These are phyloP conservation scores for Pichia cephalocereana DNA, from an alignment of 805 yeast species.

Conservation along the genomic window DNA sequence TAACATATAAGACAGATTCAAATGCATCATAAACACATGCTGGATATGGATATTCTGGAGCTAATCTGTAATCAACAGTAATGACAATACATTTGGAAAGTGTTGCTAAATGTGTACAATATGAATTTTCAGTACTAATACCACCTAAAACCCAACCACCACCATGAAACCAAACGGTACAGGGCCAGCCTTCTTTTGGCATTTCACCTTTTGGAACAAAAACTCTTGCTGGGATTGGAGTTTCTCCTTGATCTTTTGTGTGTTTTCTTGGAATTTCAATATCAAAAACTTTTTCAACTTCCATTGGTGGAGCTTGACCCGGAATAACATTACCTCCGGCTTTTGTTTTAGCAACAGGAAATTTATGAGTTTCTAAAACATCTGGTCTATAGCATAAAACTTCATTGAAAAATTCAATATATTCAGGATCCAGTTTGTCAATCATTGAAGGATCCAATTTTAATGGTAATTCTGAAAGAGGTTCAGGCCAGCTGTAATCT, in stretches of 20 bases:
- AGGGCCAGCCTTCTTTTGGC: constrained; percentile 21
- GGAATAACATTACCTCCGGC: constrained; percentile 19
- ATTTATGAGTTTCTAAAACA: constrained; percentile 16
- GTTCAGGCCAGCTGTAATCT: constrained; percentile 25
- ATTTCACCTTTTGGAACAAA: constrained; percentile 22
- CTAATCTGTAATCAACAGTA: constrained; percentile 40
- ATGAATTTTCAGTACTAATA: constrained; percentile 29
- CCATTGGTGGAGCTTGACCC: constrained; percentile 21
- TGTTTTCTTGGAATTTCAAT: constrained; percentile 21
- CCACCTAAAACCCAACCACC: constrained; percentile 29
- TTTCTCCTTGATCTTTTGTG: constrained; percentile 15
- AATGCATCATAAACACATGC: constrained; percentile 38
- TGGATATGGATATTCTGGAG: constrained; percentile 43
- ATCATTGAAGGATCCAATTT: constrained; percentile 17
- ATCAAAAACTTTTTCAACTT: constrained; percentile 14
- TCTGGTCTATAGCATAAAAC: constrained; percentile 15
- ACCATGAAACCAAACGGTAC: constrained; percentile 26
- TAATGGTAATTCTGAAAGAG: constrained; percentile 23
- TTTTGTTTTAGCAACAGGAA: constrained; percentile 16
- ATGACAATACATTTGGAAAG: constrained; percentile 28
- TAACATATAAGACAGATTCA: constrained; percentile 27
- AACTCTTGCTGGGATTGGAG: constrained; percentile 18
- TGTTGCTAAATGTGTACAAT: constrained; percentile 33
- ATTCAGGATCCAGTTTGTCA: constrained; percentile 17
- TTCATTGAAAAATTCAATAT: constrained; percentile 17